Percentiles rank a stretch among this genome's conserved stretches.
These are phyloP conservation scores for Dendrothele bispora DNA, from an alignment of 768 basidiomycete genomes.

Conservation along the genomic window DNA sequence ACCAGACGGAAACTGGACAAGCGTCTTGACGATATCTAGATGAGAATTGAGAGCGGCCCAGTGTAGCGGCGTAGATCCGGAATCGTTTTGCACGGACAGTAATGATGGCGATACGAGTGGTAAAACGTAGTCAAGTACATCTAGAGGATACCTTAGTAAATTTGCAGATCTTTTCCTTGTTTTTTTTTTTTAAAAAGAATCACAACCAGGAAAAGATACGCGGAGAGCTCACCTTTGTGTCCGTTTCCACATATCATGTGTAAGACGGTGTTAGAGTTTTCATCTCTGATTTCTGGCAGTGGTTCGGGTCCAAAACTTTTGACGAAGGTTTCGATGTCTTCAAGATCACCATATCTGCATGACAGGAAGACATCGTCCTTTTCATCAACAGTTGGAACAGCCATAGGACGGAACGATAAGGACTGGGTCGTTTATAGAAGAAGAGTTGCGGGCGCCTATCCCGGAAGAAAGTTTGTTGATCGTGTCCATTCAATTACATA, in stretches of 20 bases:
- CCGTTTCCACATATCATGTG: slow-evolving; percentile 93
- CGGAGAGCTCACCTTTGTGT: slow-evolving; percentile 65
- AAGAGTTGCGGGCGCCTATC: too few relatives aligned
- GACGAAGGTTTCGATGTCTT: slow-evolving; percentile 71
- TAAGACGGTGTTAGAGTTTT: slow-evolving; percentile 74
- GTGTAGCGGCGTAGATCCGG: slow-evolving; percentile 84
- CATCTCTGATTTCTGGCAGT: slow-evolving; percentile 59
- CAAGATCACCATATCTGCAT: slow-evolving; percentile 86
- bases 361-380: slow-evolving; percentile 76
- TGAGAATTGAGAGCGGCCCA: slow-evolving; percentile 91
- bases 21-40: slow-evolving; percentile 55
- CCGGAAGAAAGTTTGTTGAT: too few relatives aligned
- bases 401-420: too few relatives aligned
- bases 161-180: slow-evolving; percentile 33
- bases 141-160: slow-evolving; percentile 53
- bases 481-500: too few relatives aligned
- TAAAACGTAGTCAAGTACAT: slow-evolving; percentile 74
- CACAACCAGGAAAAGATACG: slow-evolving; percentile 8
- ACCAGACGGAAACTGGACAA: slow-evolving; percentile 56
- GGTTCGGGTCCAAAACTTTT: slow-evolving; percentile 51
- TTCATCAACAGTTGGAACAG: slow-evolving; percentile 48
- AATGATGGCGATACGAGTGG: slow-evolving; percentile 55
- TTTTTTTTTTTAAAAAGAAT: slow-evolving; percentile 6
- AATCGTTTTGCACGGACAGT: slow-evolving; percentile 60
- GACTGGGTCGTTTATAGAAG: too few relatives aligned